Percentiles rank a stretch among this genome's conserved stretches.
phyloP scores from a whole-genome alignment of 257 asterid genomes.

The Nyctanthes arbortristis region DNA sequence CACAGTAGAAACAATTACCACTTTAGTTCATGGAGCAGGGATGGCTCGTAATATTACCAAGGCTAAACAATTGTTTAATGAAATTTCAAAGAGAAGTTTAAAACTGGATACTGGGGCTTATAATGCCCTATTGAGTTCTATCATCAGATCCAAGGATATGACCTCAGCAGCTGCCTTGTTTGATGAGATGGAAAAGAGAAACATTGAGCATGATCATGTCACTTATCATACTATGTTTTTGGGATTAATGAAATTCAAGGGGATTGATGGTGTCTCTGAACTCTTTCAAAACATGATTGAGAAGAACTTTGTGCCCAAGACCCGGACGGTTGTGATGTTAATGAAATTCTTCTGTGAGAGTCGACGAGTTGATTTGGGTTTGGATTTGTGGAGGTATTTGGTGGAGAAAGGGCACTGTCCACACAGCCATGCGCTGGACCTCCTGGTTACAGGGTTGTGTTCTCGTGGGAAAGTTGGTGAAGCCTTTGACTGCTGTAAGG shows the following conservation, averaged over 20 bases:
- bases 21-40: conserved; percentile 94
- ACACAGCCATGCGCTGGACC: conserved; percentile 75
- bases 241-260: conserved; percentile 64
- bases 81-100: conserved; percentile 50
- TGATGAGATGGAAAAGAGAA: conserved; percentile 65
- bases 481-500: conserved; percentile 64
- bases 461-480: conserved; percentile 76
- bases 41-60: conserved; percentile 59
- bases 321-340: conserved; percentile 68
- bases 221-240: conserved; percentile 76
- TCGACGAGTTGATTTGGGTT: conserved; percentile 55
- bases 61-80: conserved; percentile 67
- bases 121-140: conserved; percentile 73
- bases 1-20: conserved; percentile 71
- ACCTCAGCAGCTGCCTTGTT: conserved; percentile 54
- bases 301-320: conserved; percentile 62
- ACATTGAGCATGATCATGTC: conserved; percentile 55
- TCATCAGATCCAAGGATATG: conserved; percentile 62
- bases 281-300: conserved; percentile 61
- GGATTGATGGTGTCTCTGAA: conserved; percentile 47
- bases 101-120: conserved; percentile 66
- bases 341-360: conserved; percentile 80
- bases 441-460: conserved; percentile 78
- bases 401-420: conserved; percentile 82
- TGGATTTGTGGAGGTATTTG: conserved; percentile 74